A percentile compares a stretch with the other conserved stretches of the same genome.
Conservation (phyloP, 805 yeast species). For the Dipodascopsis tothii region DNA sequence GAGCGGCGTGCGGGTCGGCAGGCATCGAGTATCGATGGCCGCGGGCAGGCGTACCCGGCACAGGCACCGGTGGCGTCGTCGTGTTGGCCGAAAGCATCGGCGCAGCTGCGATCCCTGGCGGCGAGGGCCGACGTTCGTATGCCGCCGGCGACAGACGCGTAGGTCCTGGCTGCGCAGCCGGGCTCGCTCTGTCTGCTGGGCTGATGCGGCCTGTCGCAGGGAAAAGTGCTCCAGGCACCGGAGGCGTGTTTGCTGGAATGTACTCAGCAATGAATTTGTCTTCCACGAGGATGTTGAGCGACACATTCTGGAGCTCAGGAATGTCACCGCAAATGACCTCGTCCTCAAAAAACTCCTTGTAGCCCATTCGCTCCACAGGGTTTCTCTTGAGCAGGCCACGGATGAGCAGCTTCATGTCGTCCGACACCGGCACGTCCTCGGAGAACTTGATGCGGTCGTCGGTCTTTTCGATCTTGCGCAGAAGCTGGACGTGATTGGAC, state of each 20-base stretch:
- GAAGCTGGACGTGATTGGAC: slow-evolving; percentile 80
- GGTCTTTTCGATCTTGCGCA: slow-evolving; percentile 74
- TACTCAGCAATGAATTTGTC: slow-evolving; percentile 81
- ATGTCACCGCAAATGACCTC: slow-evolving; percentile 55
- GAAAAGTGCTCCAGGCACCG: no score
- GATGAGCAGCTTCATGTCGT: slow-evolving; percentile 60
- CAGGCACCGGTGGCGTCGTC: slow-evolving; percentile 1
- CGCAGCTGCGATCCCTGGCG: background rate
- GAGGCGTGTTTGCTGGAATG: slow-evolving; percentile 33
- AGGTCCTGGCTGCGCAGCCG: background rate
- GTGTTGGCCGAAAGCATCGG: slow-evolving; percentile 1
- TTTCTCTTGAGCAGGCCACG: slow-evolving; percentile 70
- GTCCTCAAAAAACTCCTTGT: slow-evolving; percentile 76
- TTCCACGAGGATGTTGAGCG: slow-evolving; percentile 44
- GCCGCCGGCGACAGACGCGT: background rate
- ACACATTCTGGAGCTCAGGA: slow-evolving; percentile 31
- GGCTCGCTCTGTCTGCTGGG: background rate
- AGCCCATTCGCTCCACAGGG: slow-evolving; percentile 82
- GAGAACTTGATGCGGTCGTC: slow-evolving; percentile 78
- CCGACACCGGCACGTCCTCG: slow-evolving; percentile 53
- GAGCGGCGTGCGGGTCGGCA: background rate
- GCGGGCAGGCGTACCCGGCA: background rate
- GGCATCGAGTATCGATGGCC: background rate
- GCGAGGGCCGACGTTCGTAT: background rate
- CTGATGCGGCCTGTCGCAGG: background rate